These are phyloP conservation scores for Colletotrichum sojae DNA, from an alignment of 2,329 filamentous ascomycete genomes.

Conservation along the genomic window DNA sequence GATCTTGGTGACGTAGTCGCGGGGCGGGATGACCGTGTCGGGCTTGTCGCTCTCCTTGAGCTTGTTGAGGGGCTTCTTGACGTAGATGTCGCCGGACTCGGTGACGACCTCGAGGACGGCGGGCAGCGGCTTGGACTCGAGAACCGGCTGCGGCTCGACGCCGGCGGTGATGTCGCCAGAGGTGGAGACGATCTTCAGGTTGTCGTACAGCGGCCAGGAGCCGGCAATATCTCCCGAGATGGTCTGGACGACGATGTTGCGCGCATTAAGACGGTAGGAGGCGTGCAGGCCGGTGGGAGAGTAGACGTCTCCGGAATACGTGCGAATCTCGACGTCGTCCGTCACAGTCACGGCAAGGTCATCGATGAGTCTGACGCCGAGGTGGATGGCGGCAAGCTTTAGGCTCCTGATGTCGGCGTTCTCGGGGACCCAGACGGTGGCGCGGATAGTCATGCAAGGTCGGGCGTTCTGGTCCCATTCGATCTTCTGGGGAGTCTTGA, in stretches of 20 bases:
- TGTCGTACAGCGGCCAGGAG: constrained; percentile 66
- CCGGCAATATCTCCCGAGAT: constrained; percentile 61
- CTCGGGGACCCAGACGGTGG: constrained; percentile 63
- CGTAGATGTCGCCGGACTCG: constrained; percentile 59
- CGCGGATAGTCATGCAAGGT: constrained; percentile 64
- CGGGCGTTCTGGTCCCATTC: constrained; percentile 45
- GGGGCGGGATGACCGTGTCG: constrained; percentile 53
- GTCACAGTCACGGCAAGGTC: constrained; percentile 55
- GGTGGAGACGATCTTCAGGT: constrained; percentile 59
- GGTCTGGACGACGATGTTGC: constrained; percentile 58
- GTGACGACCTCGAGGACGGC: constrained; percentile 59
- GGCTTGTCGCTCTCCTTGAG: constrained; percentile 41
- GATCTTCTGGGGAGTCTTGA: constrained; percentile 56
- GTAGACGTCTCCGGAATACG: constrained; percentile 56
- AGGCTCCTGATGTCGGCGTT: constrained; percentile 55
- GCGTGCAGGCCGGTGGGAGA: constrained; percentile 48
- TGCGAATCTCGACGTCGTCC: constrained; percentile 50
- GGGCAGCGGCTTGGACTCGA: constrained; percentile 50
- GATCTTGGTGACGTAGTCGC: constrained; percentile 63
- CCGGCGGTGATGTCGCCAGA: constrained; percentile 60
- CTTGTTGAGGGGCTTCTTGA: constrained; percentile 57
- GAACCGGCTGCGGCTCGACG: constrained; percentile 58
- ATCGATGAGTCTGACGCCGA: constrained; percentile 57
- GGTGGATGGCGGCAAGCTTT: constrained; percentile 52
- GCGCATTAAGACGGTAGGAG: constrained; percentile 59